Percentiles rank a stretch among this genome's conserved stretches.
Evolutionary conservation across 768 basidiomycete species (phyloP).

Genomic region (Paxillus ammoniavirescens): DNA sequence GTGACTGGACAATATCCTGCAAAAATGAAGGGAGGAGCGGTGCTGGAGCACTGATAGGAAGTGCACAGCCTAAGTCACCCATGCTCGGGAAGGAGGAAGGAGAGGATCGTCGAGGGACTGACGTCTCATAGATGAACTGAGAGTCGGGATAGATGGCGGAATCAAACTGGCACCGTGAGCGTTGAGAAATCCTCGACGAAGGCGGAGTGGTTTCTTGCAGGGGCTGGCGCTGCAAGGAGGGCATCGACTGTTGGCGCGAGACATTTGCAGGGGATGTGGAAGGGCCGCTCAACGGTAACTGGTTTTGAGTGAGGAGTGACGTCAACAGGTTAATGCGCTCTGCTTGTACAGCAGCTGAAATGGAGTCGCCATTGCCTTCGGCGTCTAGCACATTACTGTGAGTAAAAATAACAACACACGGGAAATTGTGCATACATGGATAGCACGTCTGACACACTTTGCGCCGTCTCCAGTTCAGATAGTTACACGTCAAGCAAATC

Average conservation of each 20-base stretch:
- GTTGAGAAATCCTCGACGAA: slow-evolving; percentile 37
- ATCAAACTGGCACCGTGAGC: slow-evolving; percentile 52
- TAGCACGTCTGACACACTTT: slow-evolving; percentile 90
- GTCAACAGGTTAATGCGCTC: slow-evolving; percentile 81
- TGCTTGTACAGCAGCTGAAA: slow-evolving; percentile 80
- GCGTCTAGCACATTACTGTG: slow-evolving; percentile 50
- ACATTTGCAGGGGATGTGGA: slow-evolving; percentile 15
- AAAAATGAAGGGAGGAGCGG: slow-evolving; percentile 77
- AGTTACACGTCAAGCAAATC: slow-evolving; percentile 83
- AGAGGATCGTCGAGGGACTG: slow-evolving; percentile 40
- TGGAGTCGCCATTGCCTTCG: slow-evolving; percentile 86
- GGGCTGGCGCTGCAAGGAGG: slow-evolving; percentile 44
- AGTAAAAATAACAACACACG: slow-evolving; percentile 11
- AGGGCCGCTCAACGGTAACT: slow-evolving; percentile 29
- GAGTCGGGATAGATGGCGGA: slow-evolving; percentile 41
- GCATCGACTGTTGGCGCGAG: slow-evolving; percentile 44
- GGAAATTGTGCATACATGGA: slow-evolving; percentile 56
- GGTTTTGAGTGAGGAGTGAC: slow-evolving; percentile 63
- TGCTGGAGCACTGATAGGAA: slow-evolving; percentile 34
- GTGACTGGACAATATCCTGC: slow-evolving; percentile 70
- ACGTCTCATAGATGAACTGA: slow-evolving; percentile 73
- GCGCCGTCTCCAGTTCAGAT: slow-evolving; percentile 82
- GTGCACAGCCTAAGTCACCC: slow-evolving; percentile 20
- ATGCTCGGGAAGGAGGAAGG: slow-evolving; percentile 37
- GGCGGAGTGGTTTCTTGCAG: slow-evolving; percentile 39